Evolutionary conservation across 306 rosid genomes (phyloP).

Genomic region (Mimosa bimucronata): DNA sequence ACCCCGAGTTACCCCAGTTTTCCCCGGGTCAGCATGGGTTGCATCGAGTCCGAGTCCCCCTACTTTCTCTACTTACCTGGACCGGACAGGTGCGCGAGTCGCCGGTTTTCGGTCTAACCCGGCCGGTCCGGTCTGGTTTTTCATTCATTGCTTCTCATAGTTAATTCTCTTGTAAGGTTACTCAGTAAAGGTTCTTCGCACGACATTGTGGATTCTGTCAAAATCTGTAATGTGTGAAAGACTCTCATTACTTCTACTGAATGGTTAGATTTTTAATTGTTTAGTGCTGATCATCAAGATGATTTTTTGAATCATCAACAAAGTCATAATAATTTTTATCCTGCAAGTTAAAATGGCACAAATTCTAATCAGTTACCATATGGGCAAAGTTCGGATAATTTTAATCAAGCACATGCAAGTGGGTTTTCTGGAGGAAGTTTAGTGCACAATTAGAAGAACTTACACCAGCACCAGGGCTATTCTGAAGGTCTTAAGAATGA

Average conservation of each 20-base stretch:
- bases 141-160: no score
- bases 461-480: background rate
- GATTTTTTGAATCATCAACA: slow-evolving; percentile 42
- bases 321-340: slow-evolving; percentile 34
- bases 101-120: no score
- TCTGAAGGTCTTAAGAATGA: slow-evolving; percentile 11
- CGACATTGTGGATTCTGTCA: slow-evolving; percentile 16
- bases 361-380: slow-evolving; percentile 18
- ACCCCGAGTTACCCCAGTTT: no score
- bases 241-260: slow-evolving; percentile 48
- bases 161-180: slow-evolving; percentile 37
- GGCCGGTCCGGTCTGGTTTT: no score
- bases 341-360: slow-evolving; percentile 10
- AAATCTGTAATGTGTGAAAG: slow-evolving; percentile 38
- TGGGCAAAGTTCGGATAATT: slow-evolving; percentile 23
- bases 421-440: slow-evolving; percentile 8
- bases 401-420: slow-evolving; percentile 15
- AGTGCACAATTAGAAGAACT: background rate
- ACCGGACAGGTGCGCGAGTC: no score
- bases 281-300: slow-evolving; percentile 35
- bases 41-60: no score
- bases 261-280: slow-evolving; percentile 41
- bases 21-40: no score
- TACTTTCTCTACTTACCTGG: no score
- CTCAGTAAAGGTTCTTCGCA: slow-evolving; percentile 20